These are phyloP conservation scores for Neurospora sp. DNA, from an alignment of 495 filamentous ascomycete species.

Conservation along the genomic window DNA sequence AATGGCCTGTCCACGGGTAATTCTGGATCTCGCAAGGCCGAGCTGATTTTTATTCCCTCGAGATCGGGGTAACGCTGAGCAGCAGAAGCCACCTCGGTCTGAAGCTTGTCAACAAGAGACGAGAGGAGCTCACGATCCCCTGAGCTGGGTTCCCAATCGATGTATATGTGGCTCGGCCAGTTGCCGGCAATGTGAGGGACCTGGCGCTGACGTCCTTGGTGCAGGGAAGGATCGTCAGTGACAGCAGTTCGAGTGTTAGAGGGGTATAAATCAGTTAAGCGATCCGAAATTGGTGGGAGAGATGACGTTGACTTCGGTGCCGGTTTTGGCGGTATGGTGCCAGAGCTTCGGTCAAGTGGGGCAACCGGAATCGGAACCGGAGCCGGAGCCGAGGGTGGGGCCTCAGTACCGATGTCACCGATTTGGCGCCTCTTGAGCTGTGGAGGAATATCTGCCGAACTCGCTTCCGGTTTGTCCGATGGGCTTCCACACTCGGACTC, in stretches of 20 bases:
- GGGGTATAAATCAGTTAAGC: constrained; percentile 89
- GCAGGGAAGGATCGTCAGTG: constrained; percentile 71
- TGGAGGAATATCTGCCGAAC: neutral
- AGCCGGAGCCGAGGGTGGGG: neutral
- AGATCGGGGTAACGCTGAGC: neutral
- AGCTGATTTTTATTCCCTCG: neutral
- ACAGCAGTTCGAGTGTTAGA: constrained; percentile 62
- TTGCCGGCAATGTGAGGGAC: constrained; percentile 80
- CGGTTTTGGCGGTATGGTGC: neutral
- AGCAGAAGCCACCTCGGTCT: constrained; percentile 2
- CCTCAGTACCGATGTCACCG: neutral
- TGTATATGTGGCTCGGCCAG: constrained; percentile 88
- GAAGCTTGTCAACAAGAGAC: constrained; percentile 37
- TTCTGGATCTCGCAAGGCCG: neutral
- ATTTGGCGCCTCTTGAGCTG: neutral
- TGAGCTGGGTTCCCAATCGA: constrained; percentile 75
- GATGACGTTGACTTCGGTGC: constrained; percentile 13
- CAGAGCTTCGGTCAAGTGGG: neutral
- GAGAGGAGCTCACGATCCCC: constrained; percentile 45
- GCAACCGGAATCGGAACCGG: neutral
- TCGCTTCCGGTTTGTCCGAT: neutral
- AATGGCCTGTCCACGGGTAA: constrained; percentile 40
- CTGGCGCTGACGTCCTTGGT: constrained; percentile 70
- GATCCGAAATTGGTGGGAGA: constrained; percentile 71
- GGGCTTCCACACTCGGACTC: neutral